Evolutionary conservation across 306 rosid species (phyloP), one percentile per base, ranked within the genome.

Genomic region (Cyamopsis tetragonoloba): DNA sequence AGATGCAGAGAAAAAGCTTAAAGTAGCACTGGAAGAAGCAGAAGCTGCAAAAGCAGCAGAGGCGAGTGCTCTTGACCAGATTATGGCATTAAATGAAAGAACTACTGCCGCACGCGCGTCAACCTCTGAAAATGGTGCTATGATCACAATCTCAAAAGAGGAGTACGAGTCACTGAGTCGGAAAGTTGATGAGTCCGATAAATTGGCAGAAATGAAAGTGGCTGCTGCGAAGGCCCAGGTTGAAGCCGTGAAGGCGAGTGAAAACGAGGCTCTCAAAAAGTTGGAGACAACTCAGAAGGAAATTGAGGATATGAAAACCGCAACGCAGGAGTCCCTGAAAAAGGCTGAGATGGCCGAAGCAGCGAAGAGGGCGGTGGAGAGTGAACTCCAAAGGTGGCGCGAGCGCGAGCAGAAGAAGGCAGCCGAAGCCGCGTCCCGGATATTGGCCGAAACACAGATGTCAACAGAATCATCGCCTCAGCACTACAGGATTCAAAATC

Each of bases 231-330:
- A 80, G 82, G 99, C 99, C 58, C 97, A 90, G 80, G 99, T 81
- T 59, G 97, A 88, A 76, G 99, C 99, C n/a, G 99, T 95, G 86
- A 95, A 80, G 80, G 96, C 99, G 62, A 84, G 99, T 53, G 97
- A 95, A 84, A 87, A 86, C 42, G 99, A 95, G 80, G 80, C 84
- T 15, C 44, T 86, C 68, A 74, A 88, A 66, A 83, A 60, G 77
- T 64, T 95, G 51, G 97, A 90, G 70, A 77, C 86, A 59, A 76
- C 76, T 71, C 84, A 51, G 80, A 95, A 90, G 82, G 99, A 95
- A 73, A 88, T 88, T 1, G 89, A 88, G 48, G 89, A 86, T 55
- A 85, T 85, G 85, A 88, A 88, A 70, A 62, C 82, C 13, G 88
- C 88, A 2, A 85, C 96, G 1, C 83, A 77, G 56, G 99, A 82